Evolutionary conservation across 176 grass and related monocot species (phyloP).

Genomic region (Lolium perenne): DNA sequence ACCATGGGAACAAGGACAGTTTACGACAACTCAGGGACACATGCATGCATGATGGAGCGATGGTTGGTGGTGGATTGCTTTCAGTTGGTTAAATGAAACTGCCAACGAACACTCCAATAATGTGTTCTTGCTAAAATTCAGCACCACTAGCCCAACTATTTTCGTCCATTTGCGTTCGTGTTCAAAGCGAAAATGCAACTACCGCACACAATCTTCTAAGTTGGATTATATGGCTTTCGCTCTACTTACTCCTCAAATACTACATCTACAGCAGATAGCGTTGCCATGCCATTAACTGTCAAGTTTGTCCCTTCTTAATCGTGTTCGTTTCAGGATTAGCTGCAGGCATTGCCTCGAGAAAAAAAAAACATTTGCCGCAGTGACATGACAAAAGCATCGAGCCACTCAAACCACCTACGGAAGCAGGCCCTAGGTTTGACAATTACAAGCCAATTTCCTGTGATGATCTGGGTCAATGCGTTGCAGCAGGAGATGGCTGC

Average conservation of each 20-base stretch:
- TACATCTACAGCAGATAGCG: not conserved
- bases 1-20: constrained; percentile 27
- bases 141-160: constrained; percentile 30
- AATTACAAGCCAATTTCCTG: constrained; percentile 30
- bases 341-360: constrained; percentile 20
- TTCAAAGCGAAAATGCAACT: constrained; percentile 26
- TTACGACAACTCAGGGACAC: not conserved
- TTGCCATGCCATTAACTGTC: constrained; percentile 19
- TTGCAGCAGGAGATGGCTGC: constrained; percentile 35
- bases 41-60: constrained; percentile 24
- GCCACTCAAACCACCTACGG: constrained; percentile 54
- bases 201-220: constrained; percentile 12
- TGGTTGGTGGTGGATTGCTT: constrained; percentile 46
- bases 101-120: constrained; percentile 40
- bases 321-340: constrained; percentile 24
- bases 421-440: constrained; percentile 50
- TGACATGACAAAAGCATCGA: constrained; percentile 51
- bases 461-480: constrained; percentile 43
- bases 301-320: constrained; percentile 36
- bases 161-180: not conserved
- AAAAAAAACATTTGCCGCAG: constrained; percentile 15
- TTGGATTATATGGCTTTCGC: constrained; percentile 5
- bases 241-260: not conserved
- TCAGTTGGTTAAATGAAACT: constrained; percentile 44
- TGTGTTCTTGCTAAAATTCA: constrained; percentile 31